Base-by-base conservation (phyloP, 768 basidiomycete species). In the Hirschioporus abietinus region DNA sequence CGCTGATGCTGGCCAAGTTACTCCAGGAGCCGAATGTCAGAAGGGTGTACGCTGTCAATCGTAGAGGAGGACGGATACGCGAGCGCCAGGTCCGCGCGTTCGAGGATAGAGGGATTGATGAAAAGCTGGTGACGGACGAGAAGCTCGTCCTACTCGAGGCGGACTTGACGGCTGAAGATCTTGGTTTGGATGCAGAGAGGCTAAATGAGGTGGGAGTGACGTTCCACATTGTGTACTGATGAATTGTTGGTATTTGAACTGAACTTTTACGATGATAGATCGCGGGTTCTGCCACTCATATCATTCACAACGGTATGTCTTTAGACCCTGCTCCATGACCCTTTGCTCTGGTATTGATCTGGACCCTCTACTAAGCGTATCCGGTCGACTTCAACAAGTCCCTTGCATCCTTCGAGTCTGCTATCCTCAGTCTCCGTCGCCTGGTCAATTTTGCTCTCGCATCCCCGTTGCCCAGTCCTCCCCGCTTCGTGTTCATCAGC, bases 381-480 rank as follows among this genome's bases (percentile, higher is more conserved):
- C 74, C 72, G n/a, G 72, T 83, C 60, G 77, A 84, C 62, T 82
- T 82, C 66, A 82, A 78, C 65, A 65, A 79, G 35, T 72, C 72
- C 2, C 72, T 83, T 12, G 71, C 77, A 7, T 82, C 82, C 0
- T 82, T 83, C 64, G 81, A 82, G 35, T 76, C 78, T 7, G 80
- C 74, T 64, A 74, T 83, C 17, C 75, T 72, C 57, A 77, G 72
- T 17, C 78, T 79, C 1, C 78, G 81, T 3, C 78, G 80, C 58
- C 70, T 82, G 24, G 60, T 81, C 10, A 74, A 81, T 58, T 73
- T 83, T 7, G 75, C 20, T 71, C 69, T 81, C 26, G 65, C 72
- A 10, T 79, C 78, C 3, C 65, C 66, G 15, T 67, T 66, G 23
- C 25, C 68, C 1, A 59, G 24, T 5, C 68, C 72, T 12, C 72